phyloP scores from a whole-genome alignment of 176 grass and related monocot genomes.

The Oryza longistaminata region DNA sequence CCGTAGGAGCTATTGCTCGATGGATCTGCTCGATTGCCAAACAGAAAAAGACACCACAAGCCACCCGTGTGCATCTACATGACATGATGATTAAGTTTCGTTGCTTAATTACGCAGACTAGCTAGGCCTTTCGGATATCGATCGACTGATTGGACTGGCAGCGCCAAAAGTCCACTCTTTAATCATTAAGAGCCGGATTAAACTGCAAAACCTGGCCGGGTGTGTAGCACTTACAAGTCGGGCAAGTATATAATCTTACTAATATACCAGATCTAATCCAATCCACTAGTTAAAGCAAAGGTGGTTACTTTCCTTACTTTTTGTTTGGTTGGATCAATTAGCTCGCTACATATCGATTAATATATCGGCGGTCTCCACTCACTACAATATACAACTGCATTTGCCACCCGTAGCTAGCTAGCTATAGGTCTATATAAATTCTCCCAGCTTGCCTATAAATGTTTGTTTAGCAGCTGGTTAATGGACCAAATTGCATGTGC shows the following conservation, averaged over 20 bases:
- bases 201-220: neutral
- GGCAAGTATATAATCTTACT: slow-evolving; percentile 1
- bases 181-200: slow-evolving; percentile 54
- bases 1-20: neutral
- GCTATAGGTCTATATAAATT: neutral
- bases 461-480: neutral
- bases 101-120: slow-evolving; percentile 43
- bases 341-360: slow-evolving; percentile 10
- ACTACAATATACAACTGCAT: neutral
- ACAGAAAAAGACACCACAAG: slow-evolving; percentile 47
- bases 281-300: slow-evolving; percentile 43
- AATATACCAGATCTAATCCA: slow-evolving; percentile 21
- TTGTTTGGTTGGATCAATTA: slow-evolving; percentile 21
- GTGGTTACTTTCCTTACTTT: neutral
- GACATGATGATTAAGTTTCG: slow-evolving; percentile 47
- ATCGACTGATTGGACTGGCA: neutral
- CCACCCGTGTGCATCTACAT: slow-evolving; percentile 53
- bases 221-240: neutral
- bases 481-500: slow-evolving; percentile 26
- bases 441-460: neutral
- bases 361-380: neutral
- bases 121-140: slow-evolving; percentile 11
- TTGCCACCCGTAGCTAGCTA: neutral
- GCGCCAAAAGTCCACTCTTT: slow-evolving; percentile 44
- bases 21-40: slow-evolving; percentile 23